Base-by-base conservation (phyloP, 2,329 filamentous ascomycete genomes). In the Drechmeria coniospora region DNA sequence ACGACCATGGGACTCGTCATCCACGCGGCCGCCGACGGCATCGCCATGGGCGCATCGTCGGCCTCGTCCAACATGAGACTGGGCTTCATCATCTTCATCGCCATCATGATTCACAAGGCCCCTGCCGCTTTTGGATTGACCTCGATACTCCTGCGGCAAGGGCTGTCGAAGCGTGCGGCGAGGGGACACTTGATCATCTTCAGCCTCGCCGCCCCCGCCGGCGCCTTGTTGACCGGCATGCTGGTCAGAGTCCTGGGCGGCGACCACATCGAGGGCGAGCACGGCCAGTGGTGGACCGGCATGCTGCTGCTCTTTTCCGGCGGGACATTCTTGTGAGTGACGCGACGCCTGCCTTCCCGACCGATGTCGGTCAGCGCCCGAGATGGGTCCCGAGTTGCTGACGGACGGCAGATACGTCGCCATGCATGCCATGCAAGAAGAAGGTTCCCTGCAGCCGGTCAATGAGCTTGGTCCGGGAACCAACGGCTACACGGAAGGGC, bases 391-490 rank as follows among this genome's bases (percentile, higher is more conserved):
- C 3, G 8, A 12, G 6, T 11, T 20, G 19, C 32, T 34, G 15
- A 28, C 25, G 4, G 9, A 15, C 19, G 12, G 19, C 17, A 92
- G 83, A 42, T 93, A 95, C 46, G 90, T 98, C 23, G 90, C 90
- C 1, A 94, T 95, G 86, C 90, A 98, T 47, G 84, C 86, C 1
- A 93, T 95, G 83, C 81, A 92, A 47, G 86, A 93, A 44, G 70
- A 75, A 14, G 58, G 62, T 28, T 51, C 54, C 7, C 48, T 55
- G 2, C 56, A 65, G 2, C 56, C 65, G 17, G 52, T 57, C 28
- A 63, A 74, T 36, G 60, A 71, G n/a, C 59, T 68, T 32, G 52
- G 58, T 28, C 42, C 51, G 1, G 43, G 48, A 5, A 45, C 53
- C 20, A 73, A 75, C 35, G 65, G 72, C 28, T 72, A 70, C 43